phyloP scores from a whole-genome alignment of 352 stramenopile genomes.

The Blastocystis sp. region DNA sequence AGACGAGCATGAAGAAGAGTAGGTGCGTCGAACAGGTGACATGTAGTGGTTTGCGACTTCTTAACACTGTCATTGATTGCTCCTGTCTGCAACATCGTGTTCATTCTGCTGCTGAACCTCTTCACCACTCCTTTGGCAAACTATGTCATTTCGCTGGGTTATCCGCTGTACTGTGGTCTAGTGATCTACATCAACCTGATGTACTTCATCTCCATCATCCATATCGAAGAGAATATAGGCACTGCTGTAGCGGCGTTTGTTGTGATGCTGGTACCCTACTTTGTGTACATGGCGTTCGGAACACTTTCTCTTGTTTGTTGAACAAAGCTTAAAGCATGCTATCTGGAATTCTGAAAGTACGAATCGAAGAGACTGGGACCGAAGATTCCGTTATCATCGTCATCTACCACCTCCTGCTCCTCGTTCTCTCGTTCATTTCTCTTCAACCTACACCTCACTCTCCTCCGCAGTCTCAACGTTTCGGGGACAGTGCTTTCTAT shows the following conservation, averaged over 20 bases:
- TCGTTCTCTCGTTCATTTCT: not conserved
- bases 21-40: not conserved
- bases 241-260: not conserved
- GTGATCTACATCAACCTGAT: slow-evolving; percentile 43
- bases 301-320: slow-evolving; percentile 27
- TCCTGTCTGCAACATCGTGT: not conserved
- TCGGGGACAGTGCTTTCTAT: slow-evolving; percentile 6
- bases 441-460: not conserved
- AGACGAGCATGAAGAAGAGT: not conserved
- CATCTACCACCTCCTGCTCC: not conserved
- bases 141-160: slow-evolving; percentile 35
- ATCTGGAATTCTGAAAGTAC: not conserved
- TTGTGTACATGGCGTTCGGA: not conserved
- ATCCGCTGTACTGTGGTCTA: slow-evolving; percentile 46
- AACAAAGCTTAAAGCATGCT: not conserved
- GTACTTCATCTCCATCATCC: slow-evolving; percentile 51
- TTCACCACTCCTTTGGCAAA: not conserved
- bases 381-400: not conserved
- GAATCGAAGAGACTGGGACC: not conserved
- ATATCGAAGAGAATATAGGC: slow-evolving; percentile 17
- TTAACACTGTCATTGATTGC: slow-evolving; percentile 18
- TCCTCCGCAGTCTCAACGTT: not conserved
- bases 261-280: slow-evolving; percentile 30
- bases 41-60: not conserved
- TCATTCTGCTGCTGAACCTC: not conserved